These are phyloP conservation scores for Akanthomyces lecanii DNA, from an alignment of 2,329 filamentous ascomycete species.

Conservation along the genomic window DNA sequence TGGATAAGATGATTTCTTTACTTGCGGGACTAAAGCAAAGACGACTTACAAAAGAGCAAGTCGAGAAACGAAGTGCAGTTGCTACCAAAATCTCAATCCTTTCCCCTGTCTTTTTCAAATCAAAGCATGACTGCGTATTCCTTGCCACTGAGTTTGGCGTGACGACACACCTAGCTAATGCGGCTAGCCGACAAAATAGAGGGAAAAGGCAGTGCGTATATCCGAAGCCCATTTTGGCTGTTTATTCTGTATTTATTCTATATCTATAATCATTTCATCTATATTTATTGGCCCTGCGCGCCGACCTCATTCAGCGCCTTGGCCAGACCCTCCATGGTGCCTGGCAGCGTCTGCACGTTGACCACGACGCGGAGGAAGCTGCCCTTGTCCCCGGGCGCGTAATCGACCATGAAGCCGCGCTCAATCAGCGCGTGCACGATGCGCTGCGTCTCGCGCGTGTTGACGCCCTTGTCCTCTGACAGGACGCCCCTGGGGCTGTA, in stretches of 20 bases:
- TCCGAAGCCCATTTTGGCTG: too few relatives aligned
- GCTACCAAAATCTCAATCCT: too few relatives aligned
- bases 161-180: too few relatives aligned
- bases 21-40: too few relatives aligned
- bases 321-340: conserved; percentile 51
- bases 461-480: conserved; percentile 36
- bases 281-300: conserved; percentile 5
- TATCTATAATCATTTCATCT: neutral
- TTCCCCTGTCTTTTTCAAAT: too few relatives aligned
- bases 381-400: conserved; percentile 52
- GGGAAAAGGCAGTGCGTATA: too few relatives aligned
- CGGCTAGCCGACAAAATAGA: too few relatives aligned
- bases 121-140: too few relatives aligned
- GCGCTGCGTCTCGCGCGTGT: conserved; percentile 45
- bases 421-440: conserved; percentile 46
- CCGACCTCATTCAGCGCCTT: conserved; percentile 49
- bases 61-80: too few relatives aligned
- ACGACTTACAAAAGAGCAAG: too few relatives aligned
- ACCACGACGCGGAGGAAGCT: conserved; percentile 58
- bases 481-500: conserved; percentile 58
- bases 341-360: conserved; percentile 50
- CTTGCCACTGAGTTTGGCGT: too few relatives aligned
- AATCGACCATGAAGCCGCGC: conserved; percentile 58
- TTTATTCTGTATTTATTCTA: neutral
- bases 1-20: too few relatives aligned